phyloP scores from a whole-genome alignment of 2,329 filamentous ascomycete species.

The Ophiocordyceps camponoti-leonardi region DNA sequence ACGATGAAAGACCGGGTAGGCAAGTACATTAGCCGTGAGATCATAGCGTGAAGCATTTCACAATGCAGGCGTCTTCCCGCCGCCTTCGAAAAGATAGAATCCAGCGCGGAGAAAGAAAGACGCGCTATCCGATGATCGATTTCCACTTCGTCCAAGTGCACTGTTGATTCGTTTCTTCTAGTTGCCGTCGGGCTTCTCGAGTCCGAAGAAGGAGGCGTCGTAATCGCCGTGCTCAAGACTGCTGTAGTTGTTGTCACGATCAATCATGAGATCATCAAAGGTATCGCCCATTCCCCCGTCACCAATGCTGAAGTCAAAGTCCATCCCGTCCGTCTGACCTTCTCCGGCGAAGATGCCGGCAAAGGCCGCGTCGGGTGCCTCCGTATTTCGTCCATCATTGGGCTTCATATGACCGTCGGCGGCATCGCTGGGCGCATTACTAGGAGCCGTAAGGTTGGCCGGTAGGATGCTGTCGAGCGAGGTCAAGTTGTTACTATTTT shows the following conservation, averaged over 20 bases:
- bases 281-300: conserved; percentile 16
- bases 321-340: conserved; percentile 20
- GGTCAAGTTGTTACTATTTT: conserved; percentile 5
- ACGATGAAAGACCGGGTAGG: too few species aligned
- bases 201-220: conserved; percentile 28
- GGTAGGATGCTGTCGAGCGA: conserved; percentile 14
- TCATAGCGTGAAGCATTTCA: too few species aligned
- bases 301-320: conserved; percentile 14
- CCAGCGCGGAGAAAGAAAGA: too few species aligned
- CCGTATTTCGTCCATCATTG: conserved; percentile 11
- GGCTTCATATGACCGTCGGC: conserved; percentile 3
- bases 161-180: conserved; percentile 1
- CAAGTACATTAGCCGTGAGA: too few species aligned
- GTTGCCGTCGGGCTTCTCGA: conserved; percentile 11
- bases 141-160: neutral
- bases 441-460: conserved; percentile 6
- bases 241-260: conserved; percentile 22
- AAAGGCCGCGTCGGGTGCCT: conserved; percentile 13
- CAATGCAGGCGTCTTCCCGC: too few species aligned
- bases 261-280: conserved; percentile 32
- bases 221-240: conserved; percentile 26
- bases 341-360: conserved; percentile 31
- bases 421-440: neutral
- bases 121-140: neutral
- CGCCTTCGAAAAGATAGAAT: too few species aligned